These are phyloP conservation scores for Paecilomyces sp. DNA, from an alignment of 2,329 filamentous ascomycete genomes.

Conservation along the genomic window DNA sequence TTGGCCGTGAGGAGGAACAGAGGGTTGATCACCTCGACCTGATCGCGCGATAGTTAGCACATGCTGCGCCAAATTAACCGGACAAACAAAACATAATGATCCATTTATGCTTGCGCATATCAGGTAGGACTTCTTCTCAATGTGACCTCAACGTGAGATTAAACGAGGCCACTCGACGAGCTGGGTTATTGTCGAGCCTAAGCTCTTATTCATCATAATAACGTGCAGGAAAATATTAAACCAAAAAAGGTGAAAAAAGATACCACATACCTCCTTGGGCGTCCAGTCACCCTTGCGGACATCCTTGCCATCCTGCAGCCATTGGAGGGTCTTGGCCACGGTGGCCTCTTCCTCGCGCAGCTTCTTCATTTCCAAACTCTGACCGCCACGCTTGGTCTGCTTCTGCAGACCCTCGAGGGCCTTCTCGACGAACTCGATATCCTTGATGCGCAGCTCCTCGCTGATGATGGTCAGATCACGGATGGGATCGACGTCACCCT, in stretches of 20 bases:
- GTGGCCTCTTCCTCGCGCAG: slow-evolving; percentile 88
- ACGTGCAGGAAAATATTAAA: slow-evolving; percentile 24
- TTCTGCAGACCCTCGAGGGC: slow-evolving; percentile 85
- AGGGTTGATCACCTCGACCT: slow-evolving; percentile 98
- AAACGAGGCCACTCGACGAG: slow-evolving; percentile 88
- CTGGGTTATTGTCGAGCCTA: slow-evolving; percentile 93
- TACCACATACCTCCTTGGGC: slow-evolving; percentile 76
- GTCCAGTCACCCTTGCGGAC: slow-evolving; percentile 83
- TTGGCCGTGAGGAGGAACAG: slow-evolving; percentile 93
- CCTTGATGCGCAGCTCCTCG: slow-evolving; percentile 93
- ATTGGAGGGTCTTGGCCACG: slow-evolving; percentile 80
- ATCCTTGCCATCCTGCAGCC: slow-evolving; percentile 83
- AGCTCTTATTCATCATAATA: slow-evolving; percentile 96
- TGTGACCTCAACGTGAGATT: slow-evolving; percentile 65
- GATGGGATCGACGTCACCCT: slow-evolving; percentile 93
- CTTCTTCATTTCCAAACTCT: slow-evolving; percentile 97
- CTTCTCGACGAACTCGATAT: slow-evolving; percentile 98
- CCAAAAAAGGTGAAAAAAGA: slow-evolving; percentile 11
- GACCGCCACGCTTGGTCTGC: slow-evolving; percentile 88
- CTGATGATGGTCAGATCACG: slow-evolving; percentile 95
- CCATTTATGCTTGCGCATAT: slow-evolving; percentile 36
- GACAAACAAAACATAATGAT: slow-evolving; percentile 7
- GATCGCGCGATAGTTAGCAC: slow-evolving; percentile 17
- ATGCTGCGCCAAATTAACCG: slow-evolving; percentile 7
- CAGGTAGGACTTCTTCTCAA: slow-evolving; percentile 81